Percentiles rank a stretch among this genome's conserved stretches.
Evolutionary conservation across 805 yeast species (phyloP).

Genomic region (Osmozyma mogii): DNA sequence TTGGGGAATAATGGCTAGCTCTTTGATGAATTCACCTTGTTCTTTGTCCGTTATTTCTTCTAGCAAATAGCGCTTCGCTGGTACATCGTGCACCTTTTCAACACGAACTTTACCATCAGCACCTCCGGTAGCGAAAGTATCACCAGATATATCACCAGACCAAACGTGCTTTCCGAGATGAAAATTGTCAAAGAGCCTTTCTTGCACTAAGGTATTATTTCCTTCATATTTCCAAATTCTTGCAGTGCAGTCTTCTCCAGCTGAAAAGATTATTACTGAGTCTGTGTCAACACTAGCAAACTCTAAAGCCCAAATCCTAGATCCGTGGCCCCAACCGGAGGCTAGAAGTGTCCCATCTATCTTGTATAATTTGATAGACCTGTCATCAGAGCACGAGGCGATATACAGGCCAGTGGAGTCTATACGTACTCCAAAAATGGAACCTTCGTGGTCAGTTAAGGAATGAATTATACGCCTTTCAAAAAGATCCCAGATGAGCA

Average conservation of each 20-base stretch:
- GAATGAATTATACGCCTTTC: slow-evolving; percentile 39
- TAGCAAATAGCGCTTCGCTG: slow-evolving; percentile 21
- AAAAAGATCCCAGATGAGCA: slow-evolving; percentile 64
- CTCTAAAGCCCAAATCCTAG: slow-evolving; percentile 81
- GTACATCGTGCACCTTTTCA: slow-evolving; percentile 4
- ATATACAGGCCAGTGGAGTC: slow-evolving; percentile 48
- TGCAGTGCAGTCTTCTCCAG: slow-evolving; percentile 80
- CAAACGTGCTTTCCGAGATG: slow-evolving; percentile 86
- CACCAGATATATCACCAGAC: slow-evolving; percentile 57
- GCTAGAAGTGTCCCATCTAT: slow-evolving; percentile 53
- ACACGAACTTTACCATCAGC: slow-evolving; percentile 79
- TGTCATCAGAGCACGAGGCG: slow-evolving; percentile 87
- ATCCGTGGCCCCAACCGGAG: slow-evolving; percentile 94
- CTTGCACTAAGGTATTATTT: slow-evolving; percentile 28
- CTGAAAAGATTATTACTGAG: slow-evolving; percentile 43
- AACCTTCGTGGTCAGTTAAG: slow-evolving; percentile 78
- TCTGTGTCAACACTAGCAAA: slow-evolving; percentile 37
- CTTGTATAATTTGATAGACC: slow-evolving; percentile 77
- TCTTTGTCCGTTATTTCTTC: slow-evolving; percentile 22
- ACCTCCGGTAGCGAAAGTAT: slow-evolving; percentile 74
- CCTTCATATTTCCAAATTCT: slow-evolving; percentile 59
- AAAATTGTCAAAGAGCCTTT: slow-evolving; percentile 46
- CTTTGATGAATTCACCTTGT: slow-evolving; percentile 54
- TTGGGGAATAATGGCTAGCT: slow-evolving; percentile 40
- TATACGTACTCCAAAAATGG: slow-evolving; percentile 73